A percentile compares a stretch with the other conserved stretches of the same genome.
phyloP scores from a whole-genome alignment of 192 early-diverging fungal species.

The Chytriomyces confervae region DNA sequence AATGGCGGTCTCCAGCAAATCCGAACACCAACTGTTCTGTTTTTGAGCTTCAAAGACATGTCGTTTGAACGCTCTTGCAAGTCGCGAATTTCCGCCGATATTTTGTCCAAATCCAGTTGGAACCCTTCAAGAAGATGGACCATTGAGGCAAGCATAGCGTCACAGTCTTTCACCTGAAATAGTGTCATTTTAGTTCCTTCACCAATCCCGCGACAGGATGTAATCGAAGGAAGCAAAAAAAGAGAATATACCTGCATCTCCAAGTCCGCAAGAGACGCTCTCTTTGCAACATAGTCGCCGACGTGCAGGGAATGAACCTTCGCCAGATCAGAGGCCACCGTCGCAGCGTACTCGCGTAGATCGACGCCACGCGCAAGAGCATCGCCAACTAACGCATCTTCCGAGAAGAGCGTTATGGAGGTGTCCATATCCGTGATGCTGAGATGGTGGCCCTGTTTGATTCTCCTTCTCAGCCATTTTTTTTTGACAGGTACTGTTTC shows the following conservation, averaged over 20 bases:
- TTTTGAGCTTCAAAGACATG: slow-evolving; percentile 84
- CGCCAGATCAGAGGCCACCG: slow-evolving; percentile 74
- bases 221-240: slow-evolving; percentile 13
- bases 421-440: slow-evolving; percentile 13
- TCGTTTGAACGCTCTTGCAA: slow-evolving; percentile 81
- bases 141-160: slow-evolving; percentile 77
- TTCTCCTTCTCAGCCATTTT: too few relatives aligned
- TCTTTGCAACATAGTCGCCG: slow-evolving; percentile 13
- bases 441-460: too few relatives aligned
- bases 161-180: slow-evolving; percentile 38
- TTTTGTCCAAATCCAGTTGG: slow-evolving; percentile 84
- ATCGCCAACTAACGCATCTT: slow-evolving; percentile 83
- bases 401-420: slow-evolving; percentile 73
- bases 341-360: slow-evolving; percentile 81
- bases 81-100: slow-evolving; percentile 85
- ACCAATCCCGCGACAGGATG: neutral
- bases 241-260: neutral
- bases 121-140: slow-evolving; percentile 83
- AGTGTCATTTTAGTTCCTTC: too few relatives aligned
- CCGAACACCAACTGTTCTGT: slow-evolving; percentile 62
- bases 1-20: neutral
- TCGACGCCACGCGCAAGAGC: slow-evolving; percentile 85
- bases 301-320: slow-evolving; percentile 47
- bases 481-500: too few relatives aligned
- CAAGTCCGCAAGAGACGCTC: neutral